Percentiles rank a stretch among this genome's conserved stretches.
Conservation (phyloP, 768 basidiomycete species). For the Lyophyllum atratum region DNA sequence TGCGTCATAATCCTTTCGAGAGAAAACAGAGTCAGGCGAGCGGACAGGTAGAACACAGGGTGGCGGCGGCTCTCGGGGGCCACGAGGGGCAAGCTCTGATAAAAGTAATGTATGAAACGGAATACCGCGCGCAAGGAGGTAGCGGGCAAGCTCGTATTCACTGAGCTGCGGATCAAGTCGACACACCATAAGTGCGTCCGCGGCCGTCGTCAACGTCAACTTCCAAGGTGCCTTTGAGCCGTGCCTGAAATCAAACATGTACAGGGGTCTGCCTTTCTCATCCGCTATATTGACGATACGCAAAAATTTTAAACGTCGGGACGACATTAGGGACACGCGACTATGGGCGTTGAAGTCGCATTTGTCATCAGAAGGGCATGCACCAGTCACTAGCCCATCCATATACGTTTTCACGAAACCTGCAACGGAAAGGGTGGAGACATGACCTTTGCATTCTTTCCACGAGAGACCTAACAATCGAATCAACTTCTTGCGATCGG, state of each 20-base stretch:
- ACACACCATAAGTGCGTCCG: not conserved
- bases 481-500: not conserved
- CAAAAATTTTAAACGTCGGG: not conserved
- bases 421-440: not conserved
- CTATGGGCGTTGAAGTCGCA: not conserved
- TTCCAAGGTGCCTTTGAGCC: not conserved
- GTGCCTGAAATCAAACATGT: not conserved
- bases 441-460: not conserved
- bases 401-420: not conserved
- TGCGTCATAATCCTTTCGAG: constrained; percentile 8
- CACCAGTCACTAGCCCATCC: not conserved
- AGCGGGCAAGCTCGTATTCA: not conserved
- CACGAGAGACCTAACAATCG: not conserved
- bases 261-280: not conserved
- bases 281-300: not conserved
- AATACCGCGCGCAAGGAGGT: not conserved
- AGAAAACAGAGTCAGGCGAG: not conserved
- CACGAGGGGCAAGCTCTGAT: not conserved
- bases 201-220: not conserved
- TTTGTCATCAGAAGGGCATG: not conserved
- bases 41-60: not conserved
- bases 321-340: not conserved
- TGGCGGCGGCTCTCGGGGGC: not conserved
- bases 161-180: not conserved
- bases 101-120: not conserved